Evolutionary conservation across 2,329 filamentous ascomycete species (phyloP), one percentile per base, ranked within the genome.

Genomic region (Cytospora chrysosperma): DNA sequence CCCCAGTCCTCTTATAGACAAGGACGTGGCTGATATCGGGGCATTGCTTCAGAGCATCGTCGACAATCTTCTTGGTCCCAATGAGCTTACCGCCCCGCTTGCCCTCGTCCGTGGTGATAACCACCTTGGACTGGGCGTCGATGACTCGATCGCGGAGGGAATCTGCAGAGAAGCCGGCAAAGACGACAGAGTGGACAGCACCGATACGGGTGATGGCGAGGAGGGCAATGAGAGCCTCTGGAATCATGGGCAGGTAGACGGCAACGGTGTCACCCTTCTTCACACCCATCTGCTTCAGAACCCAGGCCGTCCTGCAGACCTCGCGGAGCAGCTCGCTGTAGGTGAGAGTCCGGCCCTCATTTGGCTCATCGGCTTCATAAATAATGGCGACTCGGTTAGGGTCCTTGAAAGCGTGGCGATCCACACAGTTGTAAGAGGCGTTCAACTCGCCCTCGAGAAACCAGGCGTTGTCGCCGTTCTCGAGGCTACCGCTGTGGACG

Each of bases 221-320:
- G 77, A 99, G 91, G 60, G 95, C 90, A 72, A 99, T 83, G 64
- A 99, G 72, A 8, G 95, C 95, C 78, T 99, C 94, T 62, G 95
- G 95, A 77, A 99, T 97, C 95, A 99, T 99, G 76, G 95, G 95
- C 68, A 99, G 81, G 82, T 99, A 99, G 69, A 99, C 91, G 67
- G 93, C 95, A 63, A 99, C 93, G 5, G 93, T 97, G 78, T 99
- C 95, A 62, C 95, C 95, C 83, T 97, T 98, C 81, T 90, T 88
- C 65, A 99, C 94, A 67, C 95, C 95, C 87, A 97, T 95, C 80
- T 94, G 86, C 83, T 93, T 97, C 70, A 99, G 85, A 27, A 91
- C 89, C 81, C 92, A 92, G 52, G 95, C 90, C 19, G 92, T 87
- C 77, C 87, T 90, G 72, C 90, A 97, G 58, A 99, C 94, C 77